Evolutionary conservation across 73 alveolate species (phyloP), one percentile per base, ranked within the genome.

Genomic region (Blepharisma stoltei): DNA sequence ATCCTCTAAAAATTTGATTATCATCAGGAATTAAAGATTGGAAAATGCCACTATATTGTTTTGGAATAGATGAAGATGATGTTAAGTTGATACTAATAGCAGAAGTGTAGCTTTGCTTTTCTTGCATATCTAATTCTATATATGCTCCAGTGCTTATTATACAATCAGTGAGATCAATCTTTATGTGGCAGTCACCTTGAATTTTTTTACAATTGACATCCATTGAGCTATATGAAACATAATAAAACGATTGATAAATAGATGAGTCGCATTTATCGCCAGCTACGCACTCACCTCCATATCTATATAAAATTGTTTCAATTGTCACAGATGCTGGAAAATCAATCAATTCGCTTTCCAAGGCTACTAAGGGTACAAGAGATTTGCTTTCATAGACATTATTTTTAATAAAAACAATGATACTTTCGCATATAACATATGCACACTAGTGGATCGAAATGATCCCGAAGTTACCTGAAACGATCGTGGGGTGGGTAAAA

Each of bases 1-100:
- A 14, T 9, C 73, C 73, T 60, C 14, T 25, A 25, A 60, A 60
- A n/a, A 60, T 38, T 9, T 60, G 11, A 38, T 14, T 60, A 2
- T 14, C 2, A 60, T 60, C 46, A 25, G 73, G 73, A 25, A 8
- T 20, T 20, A 60, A 20, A 5, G 38, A 8, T 9, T n/a, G 14
- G 11, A 60, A n/a, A 60, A 60, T 60, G 23, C 73, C 23, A 25
- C 73, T 60, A 5, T 14, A 14, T 20, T n/a, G 46, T 25, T 38
- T 38, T 0, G 73, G 73, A 25, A 60, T 60, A 18, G 73, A 60
- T 18, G 73, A 60, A 20, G 73, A 14, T 60, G 73, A 60, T 60
- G 73, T 60, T 9, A 60, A 8, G 5, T 60, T 60, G 2, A 60
- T 38, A 25, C 18, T 60, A 25, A 60, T 60, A n/a, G 46, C 73